Percentiles rank a stretch among this genome's conserved stretches.
Evolutionary conservation across 2,329 filamentous ascomycete species (phyloP).

Genomic region (Decorospora gaudefroyi): DNA sequence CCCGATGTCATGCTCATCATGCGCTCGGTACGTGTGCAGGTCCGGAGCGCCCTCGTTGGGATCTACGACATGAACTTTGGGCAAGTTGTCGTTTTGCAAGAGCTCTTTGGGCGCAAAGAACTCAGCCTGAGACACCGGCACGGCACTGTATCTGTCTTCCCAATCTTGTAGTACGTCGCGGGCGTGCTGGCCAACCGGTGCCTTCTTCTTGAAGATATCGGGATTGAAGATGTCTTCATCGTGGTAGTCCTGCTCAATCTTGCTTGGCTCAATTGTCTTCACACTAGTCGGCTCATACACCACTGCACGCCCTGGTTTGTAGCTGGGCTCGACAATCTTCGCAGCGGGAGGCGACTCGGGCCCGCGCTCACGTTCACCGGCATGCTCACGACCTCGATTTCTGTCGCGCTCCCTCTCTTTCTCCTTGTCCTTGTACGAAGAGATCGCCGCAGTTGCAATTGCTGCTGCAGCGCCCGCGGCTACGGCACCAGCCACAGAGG

Average conservation of each 20-base stretch:
- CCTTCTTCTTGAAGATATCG: conserved; percentile 51
- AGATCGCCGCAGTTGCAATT: conserved; percentile 40
- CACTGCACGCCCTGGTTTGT: conserved; percentile 26
- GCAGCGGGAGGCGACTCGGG: conserved; percentile 20
- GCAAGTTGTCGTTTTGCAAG: conserved; percentile 44
- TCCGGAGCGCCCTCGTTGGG: conserved; percentile 53
- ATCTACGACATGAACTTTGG: conserved; percentile 44
- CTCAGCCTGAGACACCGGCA: conserved; percentile 50
- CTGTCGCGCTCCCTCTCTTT: conserved; percentile 18
- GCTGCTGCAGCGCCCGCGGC: conserved; percentile 43
- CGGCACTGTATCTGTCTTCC: conserved; percentile 49
- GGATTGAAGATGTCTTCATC: conserved; percentile 55
- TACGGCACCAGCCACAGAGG: conserved; percentile 43
- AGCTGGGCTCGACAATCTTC: conserved; percentile 6
- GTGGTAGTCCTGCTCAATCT: conserved; percentile 40
- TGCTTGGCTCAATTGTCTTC: conserved; percentile 45
- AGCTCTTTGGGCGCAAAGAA: conserved; percentile 56
- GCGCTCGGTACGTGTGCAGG: conserved; percentile 50
- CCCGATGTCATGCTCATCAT: conserved; percentile 42
- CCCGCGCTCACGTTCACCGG: conserved; percentile 23
- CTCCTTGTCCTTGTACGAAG: conserved; percentile 33
- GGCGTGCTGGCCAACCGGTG: conserved; percentile 33
- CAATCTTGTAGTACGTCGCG: conserved; percentile 51
- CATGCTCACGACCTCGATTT: conserved; percentile 15
- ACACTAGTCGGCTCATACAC: conserved; percentile 40